Evolutionary conservation across 352 stramenopile species (phyloP).

Genomic region (Phytophthora aleatoria): DNA sequence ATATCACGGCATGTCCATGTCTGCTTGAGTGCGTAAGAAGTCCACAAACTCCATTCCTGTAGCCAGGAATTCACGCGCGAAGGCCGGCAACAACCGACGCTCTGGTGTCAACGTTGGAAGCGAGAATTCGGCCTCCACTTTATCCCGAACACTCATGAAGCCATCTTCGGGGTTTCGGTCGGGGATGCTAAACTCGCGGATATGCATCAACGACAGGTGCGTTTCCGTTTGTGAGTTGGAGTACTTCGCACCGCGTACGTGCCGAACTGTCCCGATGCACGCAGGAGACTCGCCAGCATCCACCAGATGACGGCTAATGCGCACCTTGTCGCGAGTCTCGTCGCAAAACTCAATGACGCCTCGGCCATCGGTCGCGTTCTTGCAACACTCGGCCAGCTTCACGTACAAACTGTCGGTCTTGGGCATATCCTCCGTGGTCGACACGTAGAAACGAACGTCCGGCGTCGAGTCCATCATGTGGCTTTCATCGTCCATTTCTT

Average conservation of each 20-base stretch:
- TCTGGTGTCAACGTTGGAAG: constrained; percentile 65
- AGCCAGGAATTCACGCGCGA: constrained; percentile 58
- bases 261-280: constrained; percentile 60
- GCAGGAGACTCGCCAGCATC: constrained; percentile 42
- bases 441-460: constrained; percentile 81
- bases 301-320: constrained; percentile 58
- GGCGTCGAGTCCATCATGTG: constrained; percentile 71
- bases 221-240: constrained; percentile 34
- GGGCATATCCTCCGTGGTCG: constrained; percentile 59
- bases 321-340: constrained; percentile 44
- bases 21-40: constrained; percentile 50
- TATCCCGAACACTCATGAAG: constrained; percentile 59
- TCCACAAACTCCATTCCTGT: constrained; percentile 72
- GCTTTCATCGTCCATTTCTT: constrained; percentile 69
- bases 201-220: constrained; percentile 54
- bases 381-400: constrained; percentile 42
- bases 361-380: constrained; percentile 39
- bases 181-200: constrained; percentile 65
- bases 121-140: constrained; percentile 67
- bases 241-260: constrained; percentile 59
- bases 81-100: constrained; percentile 51
- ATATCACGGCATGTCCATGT: constrained; percentile 31
- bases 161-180: constrained; percentile 43
- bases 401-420: constrained; percentile 50
- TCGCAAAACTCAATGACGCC: constrained; percentile 68